Percentiles rank a stretch among this genome's conserved stretches.
Conservation (phyloP, 352 stramenopile species). For the Phytopythium aichiense region DNA sequence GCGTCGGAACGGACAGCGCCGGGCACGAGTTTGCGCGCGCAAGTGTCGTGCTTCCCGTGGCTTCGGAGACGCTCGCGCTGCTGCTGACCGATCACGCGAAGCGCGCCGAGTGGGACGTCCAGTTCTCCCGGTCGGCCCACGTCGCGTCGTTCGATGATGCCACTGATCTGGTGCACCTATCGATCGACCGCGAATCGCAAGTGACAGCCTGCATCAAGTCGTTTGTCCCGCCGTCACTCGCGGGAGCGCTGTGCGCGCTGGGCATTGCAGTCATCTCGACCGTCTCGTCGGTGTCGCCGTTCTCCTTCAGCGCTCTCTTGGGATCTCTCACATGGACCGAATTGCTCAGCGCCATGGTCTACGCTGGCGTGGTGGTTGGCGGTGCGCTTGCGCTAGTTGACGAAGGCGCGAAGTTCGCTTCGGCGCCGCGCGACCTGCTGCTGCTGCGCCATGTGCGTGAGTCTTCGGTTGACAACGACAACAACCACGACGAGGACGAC, state of each 20-base stretch:
- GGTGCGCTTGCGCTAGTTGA: conserved; percentile 16
- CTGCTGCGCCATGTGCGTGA: conserved; percentile 72
- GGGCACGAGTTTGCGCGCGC: conserved; percentile 52
- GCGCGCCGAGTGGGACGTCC: conserved; percentile 73
- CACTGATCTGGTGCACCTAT: conserved; percentile 71
- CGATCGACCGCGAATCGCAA: conserved; percentile 35
- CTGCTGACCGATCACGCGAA: conserved; percentile 63
- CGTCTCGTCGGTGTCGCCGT: conserved; percentile 5
- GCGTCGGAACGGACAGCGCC: conserved; percentile 39
- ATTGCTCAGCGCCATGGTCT: conserved; percentile 41
- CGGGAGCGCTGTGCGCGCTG: conserved; percentile 35
- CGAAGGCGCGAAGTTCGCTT: conserved; percentile 54
- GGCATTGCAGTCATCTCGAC: conserved; percentile 35
- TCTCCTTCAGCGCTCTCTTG: background rate
- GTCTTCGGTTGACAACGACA: conserved; percentile 31
- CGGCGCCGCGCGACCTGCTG: conserved; percentile 59
- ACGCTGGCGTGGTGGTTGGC: conserved; percentile 37
- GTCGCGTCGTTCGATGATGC: conserved; percentile 72
- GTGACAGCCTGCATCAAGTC: conserved; percentile 39
- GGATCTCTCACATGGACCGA: conserved; percentile 32
- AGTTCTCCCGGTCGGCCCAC: conserved; percentile 59
- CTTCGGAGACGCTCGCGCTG: conserved; percentile 57
- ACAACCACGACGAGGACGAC: conserved; percentile 37
- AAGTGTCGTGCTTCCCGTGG: conserved; percentile 59
- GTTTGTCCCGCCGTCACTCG: conserved; percentile 49